These are phyloP conservation scores for Nakazawaea ishiwadae DNA, from an alignment of 805 yeast species.

Conservation along the genomic window DNA sequence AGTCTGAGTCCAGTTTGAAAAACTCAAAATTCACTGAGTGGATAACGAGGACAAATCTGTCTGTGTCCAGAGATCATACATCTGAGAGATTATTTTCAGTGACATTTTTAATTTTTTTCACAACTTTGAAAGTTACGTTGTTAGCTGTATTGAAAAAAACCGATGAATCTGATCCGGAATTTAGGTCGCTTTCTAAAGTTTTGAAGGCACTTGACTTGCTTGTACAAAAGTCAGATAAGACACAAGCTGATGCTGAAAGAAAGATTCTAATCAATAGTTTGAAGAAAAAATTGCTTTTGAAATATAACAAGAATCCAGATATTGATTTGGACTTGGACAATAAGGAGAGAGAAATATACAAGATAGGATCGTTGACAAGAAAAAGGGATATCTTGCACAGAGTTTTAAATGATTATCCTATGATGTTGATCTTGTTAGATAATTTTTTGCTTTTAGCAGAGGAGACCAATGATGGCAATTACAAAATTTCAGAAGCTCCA, in stretches of 20 bases:
- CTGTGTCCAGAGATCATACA: conserved; percentile 31
- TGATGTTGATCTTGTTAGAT: conserved; percentile 58
- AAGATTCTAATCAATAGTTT: conserved; percentile 49
- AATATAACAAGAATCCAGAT: conserved; percentile 30
- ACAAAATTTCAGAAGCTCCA: conserved; percentile 50
- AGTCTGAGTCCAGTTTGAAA: conserved; percentile 18
- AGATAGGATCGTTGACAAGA: conserved; percentile 53
- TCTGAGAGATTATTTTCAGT: conserved; percentile 54
- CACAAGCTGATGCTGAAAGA: conserved; percentile 58
- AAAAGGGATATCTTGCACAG: conserved; percentile 55
- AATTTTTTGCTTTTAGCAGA: conserved; percentile 68
- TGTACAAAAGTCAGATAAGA: conserved; percentile 56
- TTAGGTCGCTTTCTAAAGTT: conserved; percentile 44
- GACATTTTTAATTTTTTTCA: conserved; percentile 50
- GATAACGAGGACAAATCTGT: conserved; percentile 47
- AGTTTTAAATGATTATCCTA: conserved; percentile 6
- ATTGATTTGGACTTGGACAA: conserved; percentile 50
- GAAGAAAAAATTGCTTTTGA: conserved; percentile 51
- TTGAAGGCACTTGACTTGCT: conserved; percentile 48
- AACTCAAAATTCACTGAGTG: conserved; percentile 48
- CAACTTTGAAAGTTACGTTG: conserved; percentile 58
- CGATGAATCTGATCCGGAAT: conserved; percentile 45
- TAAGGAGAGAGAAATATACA: conserved; percentile 49
- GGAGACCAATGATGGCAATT: conserved; percentile 33
- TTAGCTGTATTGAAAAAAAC: conserved; percentile 51